Evolutionary conservation across 257 asterid genomes (phyloP), one percentile per base, ranked within the genome.

Genomic region (Lithospermum erythrorhizon): DNA sequence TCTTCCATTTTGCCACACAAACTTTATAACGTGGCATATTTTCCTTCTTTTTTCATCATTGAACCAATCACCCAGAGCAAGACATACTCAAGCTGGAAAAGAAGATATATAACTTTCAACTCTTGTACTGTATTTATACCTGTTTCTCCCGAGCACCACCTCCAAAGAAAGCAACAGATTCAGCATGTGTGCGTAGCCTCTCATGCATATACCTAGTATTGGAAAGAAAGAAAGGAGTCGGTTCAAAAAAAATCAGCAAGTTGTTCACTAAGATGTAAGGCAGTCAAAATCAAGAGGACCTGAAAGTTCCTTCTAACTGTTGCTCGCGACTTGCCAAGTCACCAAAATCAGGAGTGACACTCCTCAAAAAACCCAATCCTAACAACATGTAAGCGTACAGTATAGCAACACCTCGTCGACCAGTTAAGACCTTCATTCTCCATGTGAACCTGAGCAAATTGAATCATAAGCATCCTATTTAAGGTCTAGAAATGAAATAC

Each of bases 391-490:
- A 93, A 25, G 99, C 97, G 77, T 93, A 93, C 30, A 89, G 69
- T 70, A 93, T 78, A 70, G 86, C 76, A 59, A 93, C 97, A 68
- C 99, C 99, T 71, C 99, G 82, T 74, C 71, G 82, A 57, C 99
- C 99, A 76, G 99, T 93, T 72, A 93, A 79, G 57, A 81, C 76
- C 84, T 84, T 89, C 99, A 93, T 93, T 83, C 99, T 93, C 99
- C 99, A 93, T 68, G 97, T 93, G 83, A 93, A 93, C 99, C 99
- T 93, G 82, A 71, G 49, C 68, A 69, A 48, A 23, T 53, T 54
- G 5, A 19, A 73, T 66, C 68, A 41, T 65, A 65, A 70, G n/a
- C 52, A 69, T 64, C 57, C 35, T 48, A 15, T 37, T 41, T 41
- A 51, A 59, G 20, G 37, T 62, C 67, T 59, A 57, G 41, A 51